These are phyloP conservation scores for Astrephomene gubernaculifera DNA, from an alignment of 139 green algal species.

Conservation along the genomic window DNA sequence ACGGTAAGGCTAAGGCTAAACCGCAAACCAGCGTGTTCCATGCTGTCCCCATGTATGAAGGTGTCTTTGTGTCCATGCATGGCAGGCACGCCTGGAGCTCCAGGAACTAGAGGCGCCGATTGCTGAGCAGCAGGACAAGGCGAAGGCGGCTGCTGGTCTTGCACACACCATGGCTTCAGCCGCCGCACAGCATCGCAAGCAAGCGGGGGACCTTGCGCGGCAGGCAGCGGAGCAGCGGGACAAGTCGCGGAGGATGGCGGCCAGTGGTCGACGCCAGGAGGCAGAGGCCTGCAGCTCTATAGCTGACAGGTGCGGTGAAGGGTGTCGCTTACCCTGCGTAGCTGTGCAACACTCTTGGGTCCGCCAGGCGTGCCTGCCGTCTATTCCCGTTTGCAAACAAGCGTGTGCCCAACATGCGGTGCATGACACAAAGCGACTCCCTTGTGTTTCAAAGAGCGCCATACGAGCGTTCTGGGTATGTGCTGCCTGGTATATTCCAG, in stretches of 20 bases:
- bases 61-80: neutral
- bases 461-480: too few species aligned
- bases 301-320: constrained; percentile 47
- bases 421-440: too few species aligned
- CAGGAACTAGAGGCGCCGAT: neutral
- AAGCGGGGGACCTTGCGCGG: neutral
- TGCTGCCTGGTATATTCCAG: too few species aligned
- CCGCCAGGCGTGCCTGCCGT: too few species aligned
- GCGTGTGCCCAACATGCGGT: too few species aligned
- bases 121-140: neutral
- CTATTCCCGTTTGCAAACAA: too few species aligned
- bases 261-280: neutral
- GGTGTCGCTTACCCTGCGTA: too few species aligned
- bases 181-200: constrained; percentile 9
- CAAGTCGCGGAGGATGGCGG: neutral
- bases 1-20: too few species aligned
- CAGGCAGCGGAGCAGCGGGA: constrained; percentile 20
- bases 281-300: neutral
- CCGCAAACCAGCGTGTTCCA: too few species aligned
- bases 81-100: constrained; percentile 1
- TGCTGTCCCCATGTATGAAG: neutral
- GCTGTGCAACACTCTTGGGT: too few species aligned
- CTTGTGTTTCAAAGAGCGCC: too few species aligned
- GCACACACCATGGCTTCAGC: neutral
- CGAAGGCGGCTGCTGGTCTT: neutral